Percentiles rank a stretch among this genome's conserved stretches.
These are phyloP conservation scores for Aspergillus diversus DNA, from an alignment of 495 filamentous ascomycete species.

Conservation along the genomic window DNA sequence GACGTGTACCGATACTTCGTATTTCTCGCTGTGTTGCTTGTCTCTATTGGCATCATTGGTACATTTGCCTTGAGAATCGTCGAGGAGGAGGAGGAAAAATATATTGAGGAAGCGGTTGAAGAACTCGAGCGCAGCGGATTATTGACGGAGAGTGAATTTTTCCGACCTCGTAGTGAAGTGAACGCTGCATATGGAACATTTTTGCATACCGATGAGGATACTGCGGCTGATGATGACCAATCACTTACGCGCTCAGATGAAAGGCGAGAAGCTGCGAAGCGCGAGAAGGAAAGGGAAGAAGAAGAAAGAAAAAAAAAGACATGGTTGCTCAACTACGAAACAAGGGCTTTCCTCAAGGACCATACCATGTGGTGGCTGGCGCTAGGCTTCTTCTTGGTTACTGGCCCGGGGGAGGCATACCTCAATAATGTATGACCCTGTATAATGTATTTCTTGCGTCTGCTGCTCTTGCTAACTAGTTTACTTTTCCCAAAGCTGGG, in stretches of 20 bases:
- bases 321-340: constrained; percentile 86
- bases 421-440: constrained; percentile 74
- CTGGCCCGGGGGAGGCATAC: constrained; percentile 92
- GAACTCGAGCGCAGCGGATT: constrained; percentile 83
- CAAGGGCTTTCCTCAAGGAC: constrained; percentile 78
- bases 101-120: constrained; percentile 85
- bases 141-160: constrained; percentile 72
- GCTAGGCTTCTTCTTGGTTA: constrained; percentile 88
- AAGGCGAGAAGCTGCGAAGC: constrained; percentile 46
- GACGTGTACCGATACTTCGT: constrained; percentile 87
- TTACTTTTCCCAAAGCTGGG: constrained; percentile 59
- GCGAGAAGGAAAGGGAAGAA: constrained; percentile 57
- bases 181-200: constrained; percentile 60
- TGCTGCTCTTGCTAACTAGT: neutral
- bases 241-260: constrained; percentile 46
- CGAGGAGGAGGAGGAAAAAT: constrained; percentile 61
- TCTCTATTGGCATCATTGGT: constrained; percentile 73
- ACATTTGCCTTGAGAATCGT: constrained; percentile 71
- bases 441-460: constrained; percentile 4
- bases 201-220: constrained; percentile 26
- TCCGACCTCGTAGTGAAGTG: constrained; percentile 46
- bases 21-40: constrained; percentile 70
- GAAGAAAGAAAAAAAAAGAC: constrained; percentile 77
- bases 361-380: constrained; percentile 95
- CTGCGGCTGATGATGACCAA: constrained; percentile 37